Evolutionary conservation across 306 rosid species (phyloP), one percentile per base, ranked within the genome.

Genomic region (Cucumis cinereus): DNA sequence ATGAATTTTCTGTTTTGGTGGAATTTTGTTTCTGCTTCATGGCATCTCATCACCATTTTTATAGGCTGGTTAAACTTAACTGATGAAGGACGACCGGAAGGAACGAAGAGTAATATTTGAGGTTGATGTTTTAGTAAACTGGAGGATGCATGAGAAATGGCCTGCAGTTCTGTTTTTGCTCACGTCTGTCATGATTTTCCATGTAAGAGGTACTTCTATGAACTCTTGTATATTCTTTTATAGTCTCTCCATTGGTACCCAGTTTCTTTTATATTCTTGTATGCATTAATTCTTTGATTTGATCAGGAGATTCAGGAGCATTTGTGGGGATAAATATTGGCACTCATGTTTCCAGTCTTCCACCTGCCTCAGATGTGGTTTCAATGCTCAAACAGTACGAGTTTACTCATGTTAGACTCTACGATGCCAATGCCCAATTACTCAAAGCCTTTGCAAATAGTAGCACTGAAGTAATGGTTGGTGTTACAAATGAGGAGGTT

Each of bases 261-360:
- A 63, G 8, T 19, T 28, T 61, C 15, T 61, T 61, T 61, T 30
- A 15, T 30, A 6, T 28, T 61, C 20, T 61, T 61, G 2, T 28
- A 61, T 14, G 20, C 41, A 61, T 28, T 61, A 10, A 6, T 73
- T 53, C 57, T 30, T 20, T 52, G 41, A 69, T 75, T 77, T 55
- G 82, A 84, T 80, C 72, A 93, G 98, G 98, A 80, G 90, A 81
- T 83, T 80, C 72, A 93, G 98, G 98, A 83, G 90, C 97, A 75
- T 93, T 87, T 74, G 85, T 93, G 26, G 98, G 98, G 73, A 81
- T 93, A 68, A 93, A 91, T 82, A 87, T 93, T 49, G 98, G 97
- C 50, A 91, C 90, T n/a, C 87, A 87, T 73, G 89, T 91, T 30
- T 82, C 97, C 6, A 84, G 83, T 78, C 84, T 91, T 61, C 98